Percentiles rank a stretch among this genome's conserved stretches.
phyloP scores from a whole-genome alignment of 2,329 filamentous ascomycete genomes.

The Neofusicoccum ribis region DNA sequence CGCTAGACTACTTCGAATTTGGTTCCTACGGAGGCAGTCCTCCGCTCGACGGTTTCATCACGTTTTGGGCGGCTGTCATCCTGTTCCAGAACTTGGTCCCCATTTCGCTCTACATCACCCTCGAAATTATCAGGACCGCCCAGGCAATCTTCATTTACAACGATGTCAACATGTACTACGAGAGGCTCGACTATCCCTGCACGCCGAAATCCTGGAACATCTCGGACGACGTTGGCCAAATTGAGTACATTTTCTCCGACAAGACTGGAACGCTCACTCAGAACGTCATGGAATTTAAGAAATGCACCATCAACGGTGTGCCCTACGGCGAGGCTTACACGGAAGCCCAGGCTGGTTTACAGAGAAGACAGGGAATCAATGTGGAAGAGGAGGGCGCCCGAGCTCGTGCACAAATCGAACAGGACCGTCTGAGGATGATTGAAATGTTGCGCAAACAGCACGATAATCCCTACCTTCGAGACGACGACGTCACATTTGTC shows the following conservation, averaged over 20 bases:
- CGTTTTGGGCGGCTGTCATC: constrained; percentile 93
- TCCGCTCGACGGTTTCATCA: constrained; percentile 84
- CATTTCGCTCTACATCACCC: constrained; percentile 94
- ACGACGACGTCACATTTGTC: constrained; percentile 88
- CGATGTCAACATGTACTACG: constrained; percentile 96
- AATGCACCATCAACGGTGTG: constrained; percentile 93
- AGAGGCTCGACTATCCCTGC: constrained; percentile 88
- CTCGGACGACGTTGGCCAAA: constrained; percentile 94
- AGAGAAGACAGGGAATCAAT: constrained; percentile 84
- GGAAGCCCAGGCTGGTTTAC: constrained; percentile 94
- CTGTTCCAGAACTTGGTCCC: constrained; percentile 98
- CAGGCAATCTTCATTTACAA: constrained; percentile 98
- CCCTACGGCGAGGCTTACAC: constrained; percentile 98
- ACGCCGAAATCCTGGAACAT: constrained; percentile 99
- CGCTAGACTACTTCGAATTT: constrained; percentile 79
- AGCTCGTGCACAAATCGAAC: constrained; percentile 74
- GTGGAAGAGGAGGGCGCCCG: constrained; percentile 76
- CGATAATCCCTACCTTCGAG: constrained; percentile 86
- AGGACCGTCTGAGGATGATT: constrained; percentile 72
- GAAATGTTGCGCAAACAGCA: constrained; percentile 72
- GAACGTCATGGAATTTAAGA: constrained; percentile 99
- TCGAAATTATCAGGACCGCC: constrained; percentile 90
- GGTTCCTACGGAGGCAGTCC: constrained; percentile 75
- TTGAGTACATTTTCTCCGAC: constrained; percentile 98
- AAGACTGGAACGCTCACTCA: constrained; percentile 89